A percentile compares a stretch with the other conserved stretches of the same genome.
These are phyloP conservation scores for Cyclotella kingstonii DNA, from an alignment of 108 stramenopile genomes.

Conservation along the genomic window DNA sequence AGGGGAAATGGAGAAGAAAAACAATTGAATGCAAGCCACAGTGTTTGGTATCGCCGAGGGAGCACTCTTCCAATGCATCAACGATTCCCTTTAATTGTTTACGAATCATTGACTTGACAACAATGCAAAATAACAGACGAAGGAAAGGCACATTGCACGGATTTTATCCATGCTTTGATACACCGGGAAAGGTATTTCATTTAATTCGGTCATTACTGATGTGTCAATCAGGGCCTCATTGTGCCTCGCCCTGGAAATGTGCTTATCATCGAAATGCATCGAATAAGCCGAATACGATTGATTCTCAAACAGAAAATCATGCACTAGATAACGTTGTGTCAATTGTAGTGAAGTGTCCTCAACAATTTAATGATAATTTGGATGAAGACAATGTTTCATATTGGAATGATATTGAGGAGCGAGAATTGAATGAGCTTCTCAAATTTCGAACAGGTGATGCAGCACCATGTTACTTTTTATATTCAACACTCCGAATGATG, in stretches of 20 bases:
- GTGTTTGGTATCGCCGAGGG: background rate
- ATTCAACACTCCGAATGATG: conserved; percentile 23
- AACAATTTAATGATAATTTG: background rate
- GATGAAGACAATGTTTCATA: background rate
- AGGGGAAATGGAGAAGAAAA: conserved; percentile 27
- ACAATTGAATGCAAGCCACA: background rate
- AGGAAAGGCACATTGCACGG: background rate
- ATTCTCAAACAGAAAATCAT: background rate
- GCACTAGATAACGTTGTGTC: conserved; percentile 30
- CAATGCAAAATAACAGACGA: conserved; percentile 21
- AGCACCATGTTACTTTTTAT: conserved; percentile 37
- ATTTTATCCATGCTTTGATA: conserved; percentile 27
- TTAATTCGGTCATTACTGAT: conserved; percentile 38
- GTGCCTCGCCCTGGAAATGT: conserved; percentile 41
- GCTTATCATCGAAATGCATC: background rate
- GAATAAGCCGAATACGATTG: no score
- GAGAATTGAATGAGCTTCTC: conserved; percentile 28
- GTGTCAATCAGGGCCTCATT: conserved; percentile 27
- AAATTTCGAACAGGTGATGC: conserved; percentile 47
- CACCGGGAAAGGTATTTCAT: conserved; percentile 41
- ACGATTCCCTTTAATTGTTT: background rate
- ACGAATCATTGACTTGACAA: conserved; percentile 34
- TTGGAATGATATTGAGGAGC: conserved; percentile 29
- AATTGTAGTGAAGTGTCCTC: conserved; percentile 21
- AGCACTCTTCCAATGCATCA: background rate